These are phyloP conservation scores for Phalaenopsis hybrid DNA, from an alignment of 116 monocot genomes.

Conservation along the genomic window DNA sequence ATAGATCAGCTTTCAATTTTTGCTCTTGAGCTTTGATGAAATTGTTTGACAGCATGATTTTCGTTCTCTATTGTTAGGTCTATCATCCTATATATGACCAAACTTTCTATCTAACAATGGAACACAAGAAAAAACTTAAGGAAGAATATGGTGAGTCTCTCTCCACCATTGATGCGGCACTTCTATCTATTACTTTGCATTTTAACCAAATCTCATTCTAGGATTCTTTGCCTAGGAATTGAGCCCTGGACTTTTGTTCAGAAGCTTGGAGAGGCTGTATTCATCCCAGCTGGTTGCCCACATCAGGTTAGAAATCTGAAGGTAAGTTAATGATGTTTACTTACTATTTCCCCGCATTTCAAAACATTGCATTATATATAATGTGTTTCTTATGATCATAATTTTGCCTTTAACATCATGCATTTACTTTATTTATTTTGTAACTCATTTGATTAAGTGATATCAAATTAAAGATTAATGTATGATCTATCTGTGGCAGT, in stretches of 20 bases:
- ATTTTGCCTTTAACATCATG: background rate
- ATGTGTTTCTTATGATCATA: background rate
- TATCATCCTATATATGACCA: constrained; percentile 83
- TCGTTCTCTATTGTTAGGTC: constrained; percentile 28
- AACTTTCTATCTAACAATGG: constrained; percentile 66
- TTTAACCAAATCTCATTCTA: background rate
- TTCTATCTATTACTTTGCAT: background rate
- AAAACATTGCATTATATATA: no score
- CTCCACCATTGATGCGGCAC: background rate
- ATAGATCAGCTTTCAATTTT: background rate
- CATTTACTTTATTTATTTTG: background rate
- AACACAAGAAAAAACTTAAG: constrained; percentile 80
- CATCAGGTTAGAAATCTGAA: constrained; percentile 81
- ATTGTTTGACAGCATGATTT: background rate
- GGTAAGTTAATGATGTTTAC: constrained; percentile 20
- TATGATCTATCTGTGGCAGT: constrained; percentile 24
- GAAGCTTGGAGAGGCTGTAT: constrained; percentile 70
- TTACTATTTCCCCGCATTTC: background rate
- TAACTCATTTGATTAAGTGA: background rate
- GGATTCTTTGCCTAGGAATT: constrained; percentile 37
- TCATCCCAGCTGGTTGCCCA: constrained; percentile 69
- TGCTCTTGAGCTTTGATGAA: background rate
- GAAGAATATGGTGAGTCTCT: constrained; percentile 68
- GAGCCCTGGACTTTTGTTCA: constrained; percentile 88
- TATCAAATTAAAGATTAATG: background rate